Conservation (phyloP, 495 filamentous ascomycete species). For the Annulohypoxylon nitens region DNA sequence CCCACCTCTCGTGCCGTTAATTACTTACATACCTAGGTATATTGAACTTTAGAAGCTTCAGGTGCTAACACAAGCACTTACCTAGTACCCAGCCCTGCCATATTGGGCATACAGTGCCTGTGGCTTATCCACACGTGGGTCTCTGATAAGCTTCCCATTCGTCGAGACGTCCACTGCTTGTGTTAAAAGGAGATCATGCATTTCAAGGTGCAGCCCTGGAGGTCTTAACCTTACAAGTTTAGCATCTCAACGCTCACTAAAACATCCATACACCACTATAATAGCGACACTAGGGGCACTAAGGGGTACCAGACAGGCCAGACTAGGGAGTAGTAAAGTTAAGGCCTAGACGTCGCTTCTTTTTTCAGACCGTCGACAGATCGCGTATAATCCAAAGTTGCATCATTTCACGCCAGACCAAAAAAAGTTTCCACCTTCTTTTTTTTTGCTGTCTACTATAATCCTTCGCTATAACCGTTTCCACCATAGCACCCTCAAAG, state of each 20-base stretch:
- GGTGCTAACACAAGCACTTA: too few relatives aligned
- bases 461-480: constrained; percentile 10
- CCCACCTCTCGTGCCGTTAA: too few relatives aligned
- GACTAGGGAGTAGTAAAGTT: too few relatives aligned
- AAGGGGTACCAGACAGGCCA: neutral
- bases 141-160: constrained; percentile 24
- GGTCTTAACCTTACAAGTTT: neutral
- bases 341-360: neutral
- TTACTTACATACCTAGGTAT: too few relatives aligned
- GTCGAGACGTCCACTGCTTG: neutral
- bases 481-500: constrained; percentile 56
- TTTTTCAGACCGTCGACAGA: constrained; percentile 13
- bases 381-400: constrained; percentile 20
- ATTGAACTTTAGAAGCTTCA: neutral
- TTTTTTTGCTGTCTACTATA: neutral
- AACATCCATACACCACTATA: neutral
- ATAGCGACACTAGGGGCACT: neutral
- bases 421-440: constrained; percentile 9
- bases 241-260: neutral
- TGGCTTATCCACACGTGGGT: constrained; percentile 24
- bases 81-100: too few relatives aligned
- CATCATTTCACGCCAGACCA: constrained; percentile 21
- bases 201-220: neutral
- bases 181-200: constrained; percentile 13
- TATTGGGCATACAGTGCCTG: neutral